Evolutionary conservation across 768 basidiomycete species (phyloP).

Genomic region (Mycena belliarum): DNA sequence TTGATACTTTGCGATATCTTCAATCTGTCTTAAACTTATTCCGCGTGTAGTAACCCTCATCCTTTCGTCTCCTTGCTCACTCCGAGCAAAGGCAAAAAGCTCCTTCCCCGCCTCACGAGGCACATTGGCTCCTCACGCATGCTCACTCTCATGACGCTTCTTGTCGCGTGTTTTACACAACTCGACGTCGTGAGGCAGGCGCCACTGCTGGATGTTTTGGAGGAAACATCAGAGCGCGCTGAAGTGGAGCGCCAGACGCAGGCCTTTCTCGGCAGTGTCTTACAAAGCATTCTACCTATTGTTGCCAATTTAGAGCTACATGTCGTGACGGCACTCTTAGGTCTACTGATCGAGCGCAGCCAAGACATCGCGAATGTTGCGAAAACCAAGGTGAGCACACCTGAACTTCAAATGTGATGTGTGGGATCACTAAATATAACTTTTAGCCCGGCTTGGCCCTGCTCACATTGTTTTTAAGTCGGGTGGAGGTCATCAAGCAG

Average conservation of each 20-base stretch:
- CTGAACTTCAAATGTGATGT: background rate
- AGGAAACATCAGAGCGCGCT: slow-evolving; percentile 59
- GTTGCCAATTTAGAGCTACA: slow-evolving; percentile 79
- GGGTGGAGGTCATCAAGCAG: slow-evolving; percentile 91
- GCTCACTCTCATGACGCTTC: slow-evolving; percentile 84
- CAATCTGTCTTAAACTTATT: background rate
- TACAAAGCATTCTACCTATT: slow-evolving; percentile 85
- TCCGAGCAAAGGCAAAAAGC: slow-evolving; percentile 89
- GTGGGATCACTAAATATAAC: background rate
- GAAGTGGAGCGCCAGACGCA: slow-evolving; percentile 90
- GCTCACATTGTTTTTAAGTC: slow-evolving; percentile 86
- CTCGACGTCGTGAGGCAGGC: slow-evolving; percentile 88
- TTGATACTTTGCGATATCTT: background rate
- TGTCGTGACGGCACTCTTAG: slow-evolving; percentile 83
- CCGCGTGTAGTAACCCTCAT: slow-evolving; percentile 73
- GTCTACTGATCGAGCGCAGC: slow-evolving; percentile 77
- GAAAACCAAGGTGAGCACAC: slow-evolving; percentile 71
- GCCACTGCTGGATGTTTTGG: slow-evolving; percentile 63
- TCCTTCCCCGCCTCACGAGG: slow-evolving; percentile 86
- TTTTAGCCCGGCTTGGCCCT: slow-evolving; percentile 86
- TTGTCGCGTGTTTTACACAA: slow-evolving; percentile 93
- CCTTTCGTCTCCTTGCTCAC: slow-evolving; percentile 92
- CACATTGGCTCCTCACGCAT: slow-evolving; percentile 78
- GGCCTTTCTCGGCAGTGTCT: slow-evolving; percentile 79
- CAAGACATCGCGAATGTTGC: slow-evolving; percentile 66